Evolutionary conservation across 192 early-diverging fungal genomes (phyloP).

Genomic region (Podila clonocystis): DNA sequence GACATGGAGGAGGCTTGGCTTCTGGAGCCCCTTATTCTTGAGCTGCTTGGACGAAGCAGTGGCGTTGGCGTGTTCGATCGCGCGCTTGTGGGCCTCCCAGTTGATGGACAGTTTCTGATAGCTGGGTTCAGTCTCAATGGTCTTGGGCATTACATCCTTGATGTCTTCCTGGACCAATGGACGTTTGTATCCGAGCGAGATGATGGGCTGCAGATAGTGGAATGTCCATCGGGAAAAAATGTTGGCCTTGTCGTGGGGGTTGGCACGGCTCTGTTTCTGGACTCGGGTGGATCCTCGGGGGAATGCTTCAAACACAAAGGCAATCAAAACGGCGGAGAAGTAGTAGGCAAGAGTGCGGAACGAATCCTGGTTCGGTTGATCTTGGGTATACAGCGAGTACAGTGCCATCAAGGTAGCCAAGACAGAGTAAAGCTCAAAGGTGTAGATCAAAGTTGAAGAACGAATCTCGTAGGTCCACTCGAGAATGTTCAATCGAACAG

Average conservation of each 20-base stretch:
- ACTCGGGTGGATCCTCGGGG: conserved; percentile 19
- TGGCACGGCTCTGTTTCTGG: conserved; percentile 17
- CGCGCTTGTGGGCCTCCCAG: conserved; percentile 16
- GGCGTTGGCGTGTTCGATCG: neutral
- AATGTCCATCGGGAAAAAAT: conserved; percentile 29
- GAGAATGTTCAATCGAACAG: conserved; percentile 14
- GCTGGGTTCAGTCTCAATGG: neutral
- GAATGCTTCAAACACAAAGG: conserved; percentile 27
- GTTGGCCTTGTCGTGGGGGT: conserved; percentile 38
- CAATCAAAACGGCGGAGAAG: conserved; percentile 5
- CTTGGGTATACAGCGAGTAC: conserved; percentile 12
- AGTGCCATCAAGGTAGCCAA: neutral
- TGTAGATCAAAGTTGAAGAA: conserved; percentile 15
- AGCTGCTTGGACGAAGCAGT: neutral
- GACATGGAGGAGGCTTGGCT: conserved; percentile 11
- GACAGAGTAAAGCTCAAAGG: conserved; percentile 17
- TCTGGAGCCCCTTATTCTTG: neutral
- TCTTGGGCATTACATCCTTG: conserved; percentile 7
- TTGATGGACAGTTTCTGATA: neutral
- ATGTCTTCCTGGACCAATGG: conserved; percentile 13
- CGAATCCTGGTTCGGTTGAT: neutral
- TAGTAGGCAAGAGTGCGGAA: conserved; percentile 3
- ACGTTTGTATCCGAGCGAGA: conserved; percentile 11
- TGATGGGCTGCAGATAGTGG: conserved; percentile 24
- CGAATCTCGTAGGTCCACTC: conserved; percentile 28